Conservation (phyloP, 225 moss, liverwort and hornwort species). For the Marchantia paleacea region DNA sequence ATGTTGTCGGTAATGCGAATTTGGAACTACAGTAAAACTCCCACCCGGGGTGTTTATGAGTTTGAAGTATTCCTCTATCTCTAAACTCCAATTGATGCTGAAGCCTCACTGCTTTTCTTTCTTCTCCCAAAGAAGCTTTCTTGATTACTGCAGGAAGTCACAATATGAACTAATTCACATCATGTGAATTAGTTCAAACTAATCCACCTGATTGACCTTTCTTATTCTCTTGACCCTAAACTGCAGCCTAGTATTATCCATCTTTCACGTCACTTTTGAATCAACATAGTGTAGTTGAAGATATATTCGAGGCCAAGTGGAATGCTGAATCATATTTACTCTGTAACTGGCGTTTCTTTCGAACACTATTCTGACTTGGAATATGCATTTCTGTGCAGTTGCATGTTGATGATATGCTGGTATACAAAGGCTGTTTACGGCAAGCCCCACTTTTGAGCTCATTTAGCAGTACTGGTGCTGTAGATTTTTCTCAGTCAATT, state of each 20-base stretch:
- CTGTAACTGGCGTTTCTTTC: background rate
- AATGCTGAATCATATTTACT: background rate
- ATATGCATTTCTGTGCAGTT: slow-evolving; percentile 26
- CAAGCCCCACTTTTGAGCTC: slow-evolving; percentile 33
- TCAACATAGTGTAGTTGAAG: no score
- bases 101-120: background rate
- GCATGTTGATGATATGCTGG: slow-evolving; percentile 38
- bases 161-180: background rate
- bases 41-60: slow-evolving; percentile 43
- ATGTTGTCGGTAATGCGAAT: slow-evolving; percentile 42
- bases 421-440: slow-evolving; percentile 45
- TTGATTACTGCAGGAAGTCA: background rate
- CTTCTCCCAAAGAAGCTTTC: background rate
- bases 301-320: background rate
- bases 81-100: background rate
- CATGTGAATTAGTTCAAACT: no score
- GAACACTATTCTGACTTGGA: background rate
- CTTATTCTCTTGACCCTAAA: no score
- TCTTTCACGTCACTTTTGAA: no score
- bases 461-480: slow-evolving; percentile 7
- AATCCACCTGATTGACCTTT: no score
- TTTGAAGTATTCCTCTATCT: slow-evolving; percentile 32
- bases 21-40: slow-evolving; percentile 57
- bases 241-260: no score
- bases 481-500: slow-evolving; percentile 46